Conservation (phyloP, 2,329 filamentous ascomycete genomes). For the Diaporthe amygdali region DNA sequence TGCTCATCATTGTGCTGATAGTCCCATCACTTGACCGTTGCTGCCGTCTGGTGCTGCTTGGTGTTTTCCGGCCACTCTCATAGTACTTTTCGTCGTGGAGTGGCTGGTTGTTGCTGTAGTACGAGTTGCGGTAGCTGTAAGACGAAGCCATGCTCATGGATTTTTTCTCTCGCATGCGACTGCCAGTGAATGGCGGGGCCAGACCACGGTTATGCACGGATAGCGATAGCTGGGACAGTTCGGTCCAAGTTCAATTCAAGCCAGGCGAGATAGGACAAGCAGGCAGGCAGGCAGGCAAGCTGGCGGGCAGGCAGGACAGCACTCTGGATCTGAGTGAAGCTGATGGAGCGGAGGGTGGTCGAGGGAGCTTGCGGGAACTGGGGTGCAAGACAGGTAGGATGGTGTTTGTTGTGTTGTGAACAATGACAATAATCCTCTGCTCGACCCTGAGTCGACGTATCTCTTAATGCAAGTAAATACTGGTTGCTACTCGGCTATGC, state of each 20-base stretch:
- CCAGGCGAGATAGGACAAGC: neutral
- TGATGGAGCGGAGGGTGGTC: neutral
- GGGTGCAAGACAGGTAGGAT: neutral
- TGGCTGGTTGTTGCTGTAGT: conserved; percentile 47
- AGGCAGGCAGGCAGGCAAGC: neutral
- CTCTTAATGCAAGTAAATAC: conserved; percentile 13
- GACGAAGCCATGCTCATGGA: conserved; percentile 52
- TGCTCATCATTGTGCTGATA: conserved; percentile 83
- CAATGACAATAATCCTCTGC: neutral
- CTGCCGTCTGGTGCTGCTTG: conserved; percentile 45
- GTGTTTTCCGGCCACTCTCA: conserved; percentile 27
- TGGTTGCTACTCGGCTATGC: conserved; percentile 13
- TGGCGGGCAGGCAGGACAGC: neutral
- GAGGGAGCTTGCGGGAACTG: neutral
- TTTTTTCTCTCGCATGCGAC: conserved; percentile 5
- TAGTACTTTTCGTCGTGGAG: conserved; percentile 47
- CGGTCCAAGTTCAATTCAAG: neutral
- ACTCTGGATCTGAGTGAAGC: neutral
- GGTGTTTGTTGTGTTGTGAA: conserved; percentile 4
- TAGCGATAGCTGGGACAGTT: conserved; percentile 12
- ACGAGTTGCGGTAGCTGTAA: conserved; percentile 59
- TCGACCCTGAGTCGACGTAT: neutral
- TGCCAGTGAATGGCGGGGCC: conserved; percentile 27
- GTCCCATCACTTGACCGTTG: conserved; percentile 85
- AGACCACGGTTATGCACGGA: conserved; percentile 19